phyloP scores from a whole-genome alignment of 139 green algal genomes.

The Limnomonas spitsbergensis region DNA sequence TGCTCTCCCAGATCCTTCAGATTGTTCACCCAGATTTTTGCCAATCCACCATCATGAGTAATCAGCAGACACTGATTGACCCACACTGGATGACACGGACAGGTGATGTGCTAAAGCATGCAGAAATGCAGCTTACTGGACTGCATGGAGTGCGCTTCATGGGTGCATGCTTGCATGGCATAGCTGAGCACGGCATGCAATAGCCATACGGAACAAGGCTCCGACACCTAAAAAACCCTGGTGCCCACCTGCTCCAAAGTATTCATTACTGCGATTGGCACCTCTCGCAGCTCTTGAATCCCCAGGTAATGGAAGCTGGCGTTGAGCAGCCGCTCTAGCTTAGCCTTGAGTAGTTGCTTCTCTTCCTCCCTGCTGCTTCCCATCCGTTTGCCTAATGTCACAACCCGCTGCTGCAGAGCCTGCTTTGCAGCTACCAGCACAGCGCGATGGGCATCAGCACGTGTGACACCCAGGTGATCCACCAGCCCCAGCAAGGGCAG shows the following conservation, averaged over 20 bases:
- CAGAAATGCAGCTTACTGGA: no score
- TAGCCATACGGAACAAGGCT: no score
- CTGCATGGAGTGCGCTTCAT: no score
- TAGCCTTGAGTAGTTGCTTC: slow-evolving; percentile 23
- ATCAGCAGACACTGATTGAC: no score
- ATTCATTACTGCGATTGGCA: slow-evolving; percentile 50
- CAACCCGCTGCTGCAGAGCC: slow-evolving; percentile 50
- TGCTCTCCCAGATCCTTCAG: no score
- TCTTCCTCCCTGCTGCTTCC: not conserved
- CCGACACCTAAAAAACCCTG: no score
- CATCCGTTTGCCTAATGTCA: not conserved
- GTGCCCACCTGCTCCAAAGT: slow-evolving; percentile 34
- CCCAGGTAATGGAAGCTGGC: slow-evolving; percentile 58
- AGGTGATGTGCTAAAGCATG: no score
- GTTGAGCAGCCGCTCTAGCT: slow-evolving; percentile 50
- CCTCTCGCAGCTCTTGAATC: slow-evolving; percentile 62
- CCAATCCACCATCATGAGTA: no score
- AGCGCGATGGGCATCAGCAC: slow-evolving; percentile 53
- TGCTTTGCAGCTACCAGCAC: slow-evolving; percentile 54
- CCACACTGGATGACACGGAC: no score
- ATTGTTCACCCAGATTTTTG: no score
- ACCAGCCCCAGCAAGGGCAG: slow-evolving; percentile 69
- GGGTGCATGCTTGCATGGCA: no score
- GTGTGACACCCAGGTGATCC: slow-evolving; percentile 61
- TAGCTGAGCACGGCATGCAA: no score